Evolutionary conservation across 2,329 filamentous ascomycete species (phyloP), one percentile per base, ranked within the genome.

Genomic region (Clonostachys rosea): DNA sequence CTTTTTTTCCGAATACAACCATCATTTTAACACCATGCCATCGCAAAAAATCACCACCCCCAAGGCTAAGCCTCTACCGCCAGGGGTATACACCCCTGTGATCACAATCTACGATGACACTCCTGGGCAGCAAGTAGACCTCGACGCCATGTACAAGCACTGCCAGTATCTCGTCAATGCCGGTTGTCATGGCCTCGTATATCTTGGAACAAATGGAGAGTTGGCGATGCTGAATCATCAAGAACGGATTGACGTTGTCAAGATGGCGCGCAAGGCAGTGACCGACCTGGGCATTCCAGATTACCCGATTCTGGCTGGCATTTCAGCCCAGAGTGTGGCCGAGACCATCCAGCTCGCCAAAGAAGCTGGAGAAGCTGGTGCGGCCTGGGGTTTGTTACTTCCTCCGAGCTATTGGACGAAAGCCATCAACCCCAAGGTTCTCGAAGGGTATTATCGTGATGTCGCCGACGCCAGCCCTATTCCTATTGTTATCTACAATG

Each of bases 321-420:
- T 73, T 18, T 70, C 65, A 1, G 71, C 66, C 1, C 47, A 59
- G 20, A 81, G 83, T 12, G 72, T 89, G 35, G 63, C 78, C 34
- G 74, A 79, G 34, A 87, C 82, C 60, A 91, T 89, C 69, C 70
- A 68, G 34, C 74, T 80, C 40, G 83, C 85, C 37, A 82, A 83
- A 34, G 73, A 90, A 55, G 87, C 86, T 8, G 79, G 78, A 51
- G 73, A 75, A 8, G 75, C 81, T 16, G 87, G 88, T 37, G 87
- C 84, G 51, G 83, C 89, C 59, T 88, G 86, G 53, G 86, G 84
- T 3, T 74, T 92, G 41, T 78, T 91, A 2, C 75, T 92, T 6
- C 86, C 88, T 7, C 87, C 88, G 1, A 82, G 80, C 42, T 92
- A 91, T 69, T 91, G 90, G 61, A 75, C 9, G 66, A 75, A 42